Base-by-base conservation (phyloP, 2,329 filamentous ascomycete species). In the Diaporthe ampelina region DNA sequence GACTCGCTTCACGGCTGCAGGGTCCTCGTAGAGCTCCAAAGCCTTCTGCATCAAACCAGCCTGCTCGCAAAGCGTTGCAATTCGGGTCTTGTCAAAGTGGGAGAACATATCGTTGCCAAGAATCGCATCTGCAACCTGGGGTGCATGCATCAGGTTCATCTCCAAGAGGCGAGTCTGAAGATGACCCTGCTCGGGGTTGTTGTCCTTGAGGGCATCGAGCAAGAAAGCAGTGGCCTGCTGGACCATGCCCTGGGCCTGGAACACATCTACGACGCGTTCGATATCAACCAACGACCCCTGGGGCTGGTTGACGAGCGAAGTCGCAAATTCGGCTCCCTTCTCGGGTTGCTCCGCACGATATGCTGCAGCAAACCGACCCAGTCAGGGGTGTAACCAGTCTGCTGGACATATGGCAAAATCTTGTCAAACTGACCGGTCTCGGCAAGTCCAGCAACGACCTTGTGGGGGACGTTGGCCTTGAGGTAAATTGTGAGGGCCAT, bases 61-160 rank as follows among this genome's bases (percentile, higher is more conserved):
- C 82, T 97, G 94, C 86, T 99, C 97, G 82, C 97, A 99, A 72
- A 99, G 90, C 77, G 93, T 91, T 32, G 96, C 94, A 83, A 99
- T 94, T 77, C 95, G 93, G 59, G 92, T 86, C 87, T 94, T 97
- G 85, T 99, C 97, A 81, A 98, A 99, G 85, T 99, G 92, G 0
- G 95, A 95, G 85, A 99, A 98, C 94, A 99, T 98, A 80, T 98
- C 95, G 80, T 99, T 99, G 78, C 96, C 94, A 54, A 99, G 91
- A 78, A 99, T 99, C 45, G 97, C 97, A 83, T 99, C 97, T 4
- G 97, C 97, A 72, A 99, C 97, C 84, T 98, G 97, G 68, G 97
- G 97, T 1, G 97, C 97, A 79, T 98, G 97, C 84, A 97, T 89
- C 76, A 99, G 86, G 84, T 99, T 99, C 95, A 99, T 98, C 88